Percentiles rank a stretch among this genome's conserved stretches.
These are phyloP conservation scores for Candida jianshihensis DNA, from an alignment of 805 yeast species.

Conservation along the genomic window DNA sequence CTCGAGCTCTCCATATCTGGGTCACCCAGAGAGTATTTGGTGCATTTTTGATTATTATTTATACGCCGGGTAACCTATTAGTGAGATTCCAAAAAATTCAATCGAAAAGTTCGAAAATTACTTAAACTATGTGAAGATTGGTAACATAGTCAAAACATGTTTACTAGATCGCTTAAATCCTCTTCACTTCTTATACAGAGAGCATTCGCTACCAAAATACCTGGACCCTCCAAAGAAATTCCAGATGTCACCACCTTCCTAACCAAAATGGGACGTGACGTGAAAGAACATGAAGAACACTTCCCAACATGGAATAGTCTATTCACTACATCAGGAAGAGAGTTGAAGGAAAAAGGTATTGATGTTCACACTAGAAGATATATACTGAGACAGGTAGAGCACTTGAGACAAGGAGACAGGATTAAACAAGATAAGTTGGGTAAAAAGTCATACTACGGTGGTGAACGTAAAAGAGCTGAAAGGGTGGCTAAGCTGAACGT, in stretches of 20 bases:
- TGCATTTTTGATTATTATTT: too few relatives aligned
- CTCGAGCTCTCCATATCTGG: too few relatives aligned
- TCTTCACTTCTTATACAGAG: slow-evolving; percentile 4
- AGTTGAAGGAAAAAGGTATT: slow-evolving; percentile 70
- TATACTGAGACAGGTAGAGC: slow-evolving; percentile 66
- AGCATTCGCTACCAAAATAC: slow-evolving; percentile 18
- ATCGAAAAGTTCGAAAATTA: too few relatives aligned
- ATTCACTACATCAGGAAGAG: slow-evolving; percentile 44
- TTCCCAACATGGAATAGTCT: slow-evolving; percentile 69
- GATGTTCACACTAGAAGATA: slow-evolving; percentile 68
- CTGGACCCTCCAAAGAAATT: slow-evolving; percentile 43
- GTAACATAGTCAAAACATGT: too few relatives aligned
- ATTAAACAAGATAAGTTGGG: slow-evolving; percentile 54
- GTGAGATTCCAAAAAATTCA: too few relatives aligned
- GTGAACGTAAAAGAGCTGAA: slow-evolving; percentile 75
- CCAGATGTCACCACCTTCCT: slow-evolving; percentile 74
- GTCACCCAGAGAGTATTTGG: too few relatives aligned
- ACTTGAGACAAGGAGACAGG: slow-evolving; percentile 49
- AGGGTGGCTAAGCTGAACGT: slow-evolving; percentile 53
- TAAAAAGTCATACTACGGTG: slow-evolving; percentile 72
- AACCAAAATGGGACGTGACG: slow-evolving; percentile 69
- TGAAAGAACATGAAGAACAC: slow-evolving; percentile 56
- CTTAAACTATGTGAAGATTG: too few relatives aligned
- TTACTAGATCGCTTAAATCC: slow-evolving; percentile 6
- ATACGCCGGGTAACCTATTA: too few relatives aligned